These are phyloP conservation scores for Hypoxylon sp. DNA, from an alignment of 2,329 filamentous ascomycete genomes.

Conservation along the genomic window DNA sequence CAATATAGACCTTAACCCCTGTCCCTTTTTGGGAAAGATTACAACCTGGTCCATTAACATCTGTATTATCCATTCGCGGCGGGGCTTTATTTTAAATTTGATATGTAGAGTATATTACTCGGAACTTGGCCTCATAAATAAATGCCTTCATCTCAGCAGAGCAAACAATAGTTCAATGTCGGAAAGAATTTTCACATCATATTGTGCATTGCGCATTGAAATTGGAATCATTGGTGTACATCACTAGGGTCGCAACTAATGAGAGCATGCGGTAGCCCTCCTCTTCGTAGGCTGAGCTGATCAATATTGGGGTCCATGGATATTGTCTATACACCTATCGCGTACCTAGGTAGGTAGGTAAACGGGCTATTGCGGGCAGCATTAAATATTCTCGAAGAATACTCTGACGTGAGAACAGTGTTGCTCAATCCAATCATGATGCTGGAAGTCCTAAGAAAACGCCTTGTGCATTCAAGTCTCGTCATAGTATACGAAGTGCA, in stretches of 20 bases:
- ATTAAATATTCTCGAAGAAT: background rate
- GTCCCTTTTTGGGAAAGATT: background rate
- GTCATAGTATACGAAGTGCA: background rate
- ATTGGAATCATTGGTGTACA: background rate
- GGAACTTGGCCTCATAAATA: conserved; percentile 3
- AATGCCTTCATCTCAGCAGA: background rate
- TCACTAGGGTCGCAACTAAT: background rate
- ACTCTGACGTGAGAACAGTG: conserved; percentile 16
- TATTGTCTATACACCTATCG: background rate
- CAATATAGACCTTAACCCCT: too few relatives aligned
- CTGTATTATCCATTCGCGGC: conserved; percentile 19
- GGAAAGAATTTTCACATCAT: background rate
- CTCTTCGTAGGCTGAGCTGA: conserved; percentile 1
- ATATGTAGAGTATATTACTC: conserved; percentile 8
- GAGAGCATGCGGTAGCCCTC: background rate
- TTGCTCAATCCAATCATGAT: background rate
- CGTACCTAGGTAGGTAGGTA: too few relatives aligned
- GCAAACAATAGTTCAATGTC: conserved; percentile 1
- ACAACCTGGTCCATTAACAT: conserved; percentile 9
- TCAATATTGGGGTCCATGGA: too few relatives aligned
- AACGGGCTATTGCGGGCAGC: background rate
- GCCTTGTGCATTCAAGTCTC: background rate
- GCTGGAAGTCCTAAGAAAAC: background rate
- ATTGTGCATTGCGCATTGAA: conserved; percentile 16
- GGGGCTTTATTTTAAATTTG: conserved; percentile 26